Conservation (phyloP, 352 stramenopile genomes). For the Pythium pyrilobum region DNA sequence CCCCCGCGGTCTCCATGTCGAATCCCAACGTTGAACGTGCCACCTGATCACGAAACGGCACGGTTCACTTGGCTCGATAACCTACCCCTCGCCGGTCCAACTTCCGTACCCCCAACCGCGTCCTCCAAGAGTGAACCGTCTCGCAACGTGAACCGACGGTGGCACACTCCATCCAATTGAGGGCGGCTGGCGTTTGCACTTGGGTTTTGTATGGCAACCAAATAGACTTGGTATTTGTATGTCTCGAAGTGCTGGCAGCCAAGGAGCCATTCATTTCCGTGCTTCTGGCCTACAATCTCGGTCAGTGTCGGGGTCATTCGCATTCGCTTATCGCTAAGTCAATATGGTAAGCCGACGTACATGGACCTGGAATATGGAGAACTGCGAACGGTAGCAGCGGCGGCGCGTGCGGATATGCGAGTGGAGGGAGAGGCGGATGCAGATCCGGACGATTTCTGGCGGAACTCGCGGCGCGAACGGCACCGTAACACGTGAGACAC, state of each 20-base stretch:
- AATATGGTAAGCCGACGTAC: constrained; percentile 72
- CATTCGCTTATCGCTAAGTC: constrained; percentile 88
- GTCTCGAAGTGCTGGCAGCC: constrained; percentile 27
- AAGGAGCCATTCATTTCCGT: constrained; percentile 84
- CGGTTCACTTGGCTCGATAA: constrained; percentile 11
- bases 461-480: no score
- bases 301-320: constrained; percentile 49
- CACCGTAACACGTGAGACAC: no score
- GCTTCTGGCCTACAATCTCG: constrained; percentile 17
- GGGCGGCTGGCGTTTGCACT: constrained; percentile 6
- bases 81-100: neutral
- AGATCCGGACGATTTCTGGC: no score
- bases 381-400: no score
- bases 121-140: constrained; percentile 6
- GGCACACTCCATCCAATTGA: constrained; percentile 23
- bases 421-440: no score
- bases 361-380: no score
- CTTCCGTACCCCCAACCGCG: neutral
- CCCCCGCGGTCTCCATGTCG: constrained; percentile 4
- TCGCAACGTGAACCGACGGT: neutral
- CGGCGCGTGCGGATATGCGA: no score
- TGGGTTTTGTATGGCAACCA: constrained; percentile 30
- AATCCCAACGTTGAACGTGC: neutral
- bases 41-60: constrained; percentile 3
- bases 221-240: constrained; percentile 44